Base-by-base conservation (phyloP, 192 early-diverging fungal genomes). In the Linnemannia schmuckeri region DNA sequence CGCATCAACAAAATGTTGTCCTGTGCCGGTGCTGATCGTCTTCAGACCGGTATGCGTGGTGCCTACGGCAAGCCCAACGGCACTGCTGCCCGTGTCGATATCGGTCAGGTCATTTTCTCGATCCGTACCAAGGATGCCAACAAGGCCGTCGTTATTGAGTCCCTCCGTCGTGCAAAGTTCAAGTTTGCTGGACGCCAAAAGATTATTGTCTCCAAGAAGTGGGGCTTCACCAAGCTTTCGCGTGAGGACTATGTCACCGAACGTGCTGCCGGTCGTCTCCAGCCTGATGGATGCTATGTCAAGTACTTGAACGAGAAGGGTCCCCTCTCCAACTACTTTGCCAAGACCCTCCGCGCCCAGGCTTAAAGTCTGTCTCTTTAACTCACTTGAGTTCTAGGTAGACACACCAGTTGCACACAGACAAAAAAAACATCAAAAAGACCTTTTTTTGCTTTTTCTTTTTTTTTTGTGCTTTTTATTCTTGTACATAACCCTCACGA, bases 1-100 rank as follows among this genome's bases (percentile, higher is more conserved):
- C 97, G 98, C 80, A 99, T 99, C 96, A 99, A 99, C 95, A 99
- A 99, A 94, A 99, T 99, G 98, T 94, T 99, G 91, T 98, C 97
- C 77, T 99, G 98, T 90, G 98, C 98, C 81, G 98, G 98, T 92
- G 98, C 98, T 82, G 98, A 99, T 98, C 93, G 93, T 92, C 94
- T 99, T 80, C 98, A 99, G 93, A 95, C 95, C 85, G 98, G 98
- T 94, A 99, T 99, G 98, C 96, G 98, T 91, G 98, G 98, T 91
- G 98, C 98, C 89, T 99, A 94, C 87, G 98, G 98, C 80, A 99
- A 99, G 93, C 98, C 98, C 88, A 93, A 93, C 78, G 97, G 97
- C 81, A 93, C 93, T 81, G 98, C 97, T 78, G 98, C 98, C 80
- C 97, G 98, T 92, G 97, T 99, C 89, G 93, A 97, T 93, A 99